These are phyloP conservation scores for Choiromyces venosus DNA, from an alignment of 495 filamentous ascomycete genomes.

Conservation along the genomic window DNA sequence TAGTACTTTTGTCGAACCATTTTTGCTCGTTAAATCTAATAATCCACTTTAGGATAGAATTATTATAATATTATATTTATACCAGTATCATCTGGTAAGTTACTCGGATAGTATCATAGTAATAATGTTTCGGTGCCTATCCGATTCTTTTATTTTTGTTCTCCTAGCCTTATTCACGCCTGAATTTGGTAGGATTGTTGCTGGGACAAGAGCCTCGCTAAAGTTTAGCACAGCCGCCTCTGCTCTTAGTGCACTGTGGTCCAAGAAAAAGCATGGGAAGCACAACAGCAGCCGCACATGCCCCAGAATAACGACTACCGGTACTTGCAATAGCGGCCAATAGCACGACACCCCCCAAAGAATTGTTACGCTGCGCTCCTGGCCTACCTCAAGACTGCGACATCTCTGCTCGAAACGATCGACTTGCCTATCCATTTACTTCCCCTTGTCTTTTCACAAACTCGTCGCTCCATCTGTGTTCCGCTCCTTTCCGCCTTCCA, in stretches of 20 bases:
- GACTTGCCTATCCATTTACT: neutral
- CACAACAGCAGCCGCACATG: neutral
- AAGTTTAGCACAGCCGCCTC: neutral
- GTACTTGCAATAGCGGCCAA: neutral
- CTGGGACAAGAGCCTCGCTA: neutral
- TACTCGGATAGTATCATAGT: neutral
- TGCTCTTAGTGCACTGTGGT: neutral
- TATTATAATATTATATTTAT: neutral
- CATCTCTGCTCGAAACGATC: slow-evolving; percentile 1
- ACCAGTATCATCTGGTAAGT: neutral
- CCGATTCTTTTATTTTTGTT: neutral
- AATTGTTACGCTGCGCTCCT: neutral
- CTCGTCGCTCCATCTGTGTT: neutral
- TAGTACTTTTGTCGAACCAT: neutral
- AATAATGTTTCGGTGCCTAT: neutral
- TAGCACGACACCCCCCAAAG: neutral
- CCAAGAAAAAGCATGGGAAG: neutral
- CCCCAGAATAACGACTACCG: neutral
- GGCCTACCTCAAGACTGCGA: neutral
- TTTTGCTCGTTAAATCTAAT: neutral
- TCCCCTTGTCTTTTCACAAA: neutral
- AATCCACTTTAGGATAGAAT: neutral
- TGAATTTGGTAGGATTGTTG: neutral
- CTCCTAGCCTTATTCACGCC: neutral
- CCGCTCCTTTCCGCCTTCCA: neutral